These are phyloP conservation scores for Phaeomoniella chlamydospora DNA, from an alignment of 2,329 filamentous ascomycete genomes.

Conservation along the genomic window DNA sequence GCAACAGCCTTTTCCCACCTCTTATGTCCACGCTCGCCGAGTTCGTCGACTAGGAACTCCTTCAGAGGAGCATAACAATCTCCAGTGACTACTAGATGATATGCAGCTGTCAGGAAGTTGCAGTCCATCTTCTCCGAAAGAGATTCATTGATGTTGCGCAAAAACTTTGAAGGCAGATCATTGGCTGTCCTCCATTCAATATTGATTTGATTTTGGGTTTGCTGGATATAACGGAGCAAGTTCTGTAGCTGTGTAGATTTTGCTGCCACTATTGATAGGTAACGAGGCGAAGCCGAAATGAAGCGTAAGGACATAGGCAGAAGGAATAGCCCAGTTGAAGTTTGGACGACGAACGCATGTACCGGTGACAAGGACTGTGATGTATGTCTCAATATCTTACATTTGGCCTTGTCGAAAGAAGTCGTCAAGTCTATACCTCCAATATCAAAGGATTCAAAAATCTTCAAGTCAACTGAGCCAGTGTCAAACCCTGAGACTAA, in stretches of 20 bases:
- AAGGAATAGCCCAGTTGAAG: constrained; percentile 33
- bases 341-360: constrained; percentile 50
- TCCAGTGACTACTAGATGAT: constrained; percentile 73
- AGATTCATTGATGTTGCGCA: constrained; percentile 63
- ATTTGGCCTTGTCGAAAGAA: constrained; percentile 5
- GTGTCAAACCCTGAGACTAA: constrained; percentile 61
- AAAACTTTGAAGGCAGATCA: constrained; percentile 64
- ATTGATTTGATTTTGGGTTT: constrained; percentile 64
- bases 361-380: constrained; percentile 63
- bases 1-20: constrained; percentile 84
- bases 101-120: constrained; percentile 60
- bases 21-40: constrained; percentile 75
- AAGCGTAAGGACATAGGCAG: constrained; percentile 74
- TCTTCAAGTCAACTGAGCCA: constrained; percentile 59
- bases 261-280: constrained; percentile 69
- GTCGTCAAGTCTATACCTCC: constrained; percentile 43
- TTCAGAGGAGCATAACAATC: constrained; percentile 60
- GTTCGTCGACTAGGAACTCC: constrained; percentile 78
- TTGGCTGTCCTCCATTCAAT: constrained; percentile 72
- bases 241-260: constrained; percentile 83
- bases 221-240: constrained; percentile 67
- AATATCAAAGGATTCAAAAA: constrained; percentile 75
- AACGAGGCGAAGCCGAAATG: constrained; percentile 57
- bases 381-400: constrained; percentile 43
- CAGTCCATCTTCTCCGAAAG: constrained; percentile 41